Base-by-base conservation (phyloP, 2,329 filamentous ascomycete genomes). In the Blastomyces emzantsi region DNA sequence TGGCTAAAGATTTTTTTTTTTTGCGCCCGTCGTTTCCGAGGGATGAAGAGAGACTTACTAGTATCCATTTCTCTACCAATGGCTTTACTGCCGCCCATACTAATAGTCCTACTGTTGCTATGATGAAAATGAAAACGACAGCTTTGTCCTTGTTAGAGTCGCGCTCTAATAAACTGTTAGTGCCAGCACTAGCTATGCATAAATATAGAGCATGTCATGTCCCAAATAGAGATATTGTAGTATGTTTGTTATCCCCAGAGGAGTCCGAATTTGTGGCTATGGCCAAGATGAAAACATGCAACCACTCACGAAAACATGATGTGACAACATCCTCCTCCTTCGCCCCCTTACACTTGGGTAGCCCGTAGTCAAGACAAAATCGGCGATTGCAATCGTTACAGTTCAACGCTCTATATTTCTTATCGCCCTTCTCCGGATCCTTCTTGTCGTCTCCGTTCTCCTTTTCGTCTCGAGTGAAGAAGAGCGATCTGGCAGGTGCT, bases 301-400 rank as follows among this genome's bases (percentile, higher is more conserved):
- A 45, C 58, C 28, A 73, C 79, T 65, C 71, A 85, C 83, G 86
- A 70, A 88, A 88, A 75, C 86, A 89, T 11, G 83, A 85, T 5
- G 86, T 85, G 64, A 85, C 81, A 3, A 89, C 81, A 69, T 87
- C 85, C 58, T 86, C 85, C 69, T 86, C 84, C 68, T 82, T 83
- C 25, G 81, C 83, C 41, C 78, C 81, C 66, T 85, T 82, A 70
- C 86, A 88, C 61, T 85, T 83, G 0, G 83, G 83, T 58, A 86
- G 76, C 61, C 85, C 80, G 68, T 87, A 87, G 63, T 81, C 79
- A 51, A 87, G 74, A 70, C 86, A 89, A 74, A 87, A 88, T 68
- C 85, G 82, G 65, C 86, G 83, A 69, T 85, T 89, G 74, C 86
- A 89, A 72, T 88, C 86, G 63, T 81, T 85, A 73, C 86, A 89